Evolutionary conservation across 2,329 filamentous ascomycete genomes (phyloP).

Genomic region (Epichloe bromicola): DNA sequence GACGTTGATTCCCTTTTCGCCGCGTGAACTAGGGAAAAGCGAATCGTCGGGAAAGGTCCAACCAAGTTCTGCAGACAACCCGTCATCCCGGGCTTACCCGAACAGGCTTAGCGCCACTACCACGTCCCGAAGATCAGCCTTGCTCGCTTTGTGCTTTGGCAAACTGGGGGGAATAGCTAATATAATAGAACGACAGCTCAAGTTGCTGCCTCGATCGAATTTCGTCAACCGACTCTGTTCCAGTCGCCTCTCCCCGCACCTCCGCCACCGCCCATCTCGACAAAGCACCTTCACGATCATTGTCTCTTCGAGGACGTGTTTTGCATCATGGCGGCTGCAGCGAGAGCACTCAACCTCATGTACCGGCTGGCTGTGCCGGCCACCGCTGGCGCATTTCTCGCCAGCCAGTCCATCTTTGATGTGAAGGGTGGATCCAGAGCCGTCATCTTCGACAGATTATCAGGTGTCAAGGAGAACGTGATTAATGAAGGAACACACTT

Average conservation of each 20-base stretch:
- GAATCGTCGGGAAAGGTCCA: conserved; percentile 9
- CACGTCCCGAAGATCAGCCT: conserved; percentile 12
- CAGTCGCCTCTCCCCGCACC: background rate
- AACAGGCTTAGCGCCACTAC: conserved; percentile 18
- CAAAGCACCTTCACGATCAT: background rate
- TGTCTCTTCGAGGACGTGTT: background rate
- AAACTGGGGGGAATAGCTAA: background rate
- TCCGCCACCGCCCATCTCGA: background rate
- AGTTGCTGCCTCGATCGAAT: background rate
- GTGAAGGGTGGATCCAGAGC: conserved; percentile 89
- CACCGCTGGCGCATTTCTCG: conserved; percentile 52
- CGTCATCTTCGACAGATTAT: conserved; percentile 92
- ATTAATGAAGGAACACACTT: conserved; percentile 96
- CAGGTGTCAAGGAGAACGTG: conserved; percentile 85
- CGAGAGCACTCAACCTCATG: conserved; percentile 44
- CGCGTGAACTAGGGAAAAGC: conserved; percentile 6
- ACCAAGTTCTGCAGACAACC: conserved; percentile 9
- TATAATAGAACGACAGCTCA: background rate
- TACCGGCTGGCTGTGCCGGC: conserved; percentile 63
- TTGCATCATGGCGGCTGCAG: conserved; percentile 35
- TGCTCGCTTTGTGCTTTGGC: background rate
- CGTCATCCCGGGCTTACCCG: conserved; percentile 21
- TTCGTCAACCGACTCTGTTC: background rate
- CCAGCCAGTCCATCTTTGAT: conserved; percentile 83
- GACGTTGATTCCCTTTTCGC: conserved; percentile 13